Evolutionary conservation across 2,329 filamentous ascomycete species (phyloP), one percentile per base, ranked within the genome.

Genomic region (Neofusicoccum kwambonambiense): DNA sequence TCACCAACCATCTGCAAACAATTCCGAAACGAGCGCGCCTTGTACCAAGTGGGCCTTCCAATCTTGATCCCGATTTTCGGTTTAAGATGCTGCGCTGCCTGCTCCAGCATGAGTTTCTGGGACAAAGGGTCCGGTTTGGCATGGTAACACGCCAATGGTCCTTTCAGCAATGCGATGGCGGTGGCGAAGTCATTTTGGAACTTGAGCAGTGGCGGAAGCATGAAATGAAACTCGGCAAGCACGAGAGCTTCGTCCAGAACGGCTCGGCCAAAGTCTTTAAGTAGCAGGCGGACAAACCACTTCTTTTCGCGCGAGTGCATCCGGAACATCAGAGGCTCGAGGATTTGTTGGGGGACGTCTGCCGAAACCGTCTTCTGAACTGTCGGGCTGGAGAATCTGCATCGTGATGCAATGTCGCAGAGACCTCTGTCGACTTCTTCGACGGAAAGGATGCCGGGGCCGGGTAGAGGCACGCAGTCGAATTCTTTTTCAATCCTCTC

Each of bases 221-320:
- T 78, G 42, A 88, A 87, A 73, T 96, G 89, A 61, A 89, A 90
- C 17, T 81, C 81, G 12, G 79, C 78, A 52, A 90, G 82, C 0
- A 91, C 77, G 17, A 84, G 74, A 1, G 75, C 68, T 34, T 82
- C 79, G 22, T 92, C 86, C 1, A 96, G 72, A 1, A 84, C 74
- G 0, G 93, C 81, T 0, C 90, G 89, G n/a, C 84, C 82, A 66
- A 89, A 91, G 67, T 89, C 85, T 72, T 96, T 95, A 34, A 96
- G 80, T 5, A 97, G 82, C 35, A 97, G 80, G 3, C 93, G 85
- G 0, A 91, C 91, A 11, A 97, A 82, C 93, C 93, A 97, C 77
- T 97, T 97, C 3, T 89, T 90, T 72, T 96, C 91, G 49, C 82
- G 81, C 3, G 91, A 86, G 51, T 81, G 81, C 9, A 92, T 73